Percentiles rank a stretch among this genome's conserved stretches.
Conservation (phyloP, 306 rosid genomes). For the cucumber (Cucumis sativus) region Cucumber_9930_V3 NC_026659.2:1912501-1913000, state of each 20-base stretch:
- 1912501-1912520: background rate
- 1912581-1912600: background rate
- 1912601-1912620: background rate
- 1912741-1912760: background rate
- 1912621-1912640: slow-evolving; percentile 38
- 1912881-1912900: background rate
- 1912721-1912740: background rate
- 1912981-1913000: background rate
- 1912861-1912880: background rate
- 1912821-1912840: background rate
- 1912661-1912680: slow-evolving; percentile 78
- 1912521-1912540: background rate
- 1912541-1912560: background rate
- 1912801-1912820: background rate
- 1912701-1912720: background rate
- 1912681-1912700: slow-evolving; percentile 41
- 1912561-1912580: background rate
- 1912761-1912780: background rate
- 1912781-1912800: background rate
- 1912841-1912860: background rate
- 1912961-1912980: background rate
- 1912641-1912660: slow-evolving; percentile 68
- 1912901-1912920: background rate
- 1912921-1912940: background rate
- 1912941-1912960: background rate